Evolutionary conservation across 768 basidiomycete genomes (phyloP).

Genomic region (Russula olivacea): DNA sequence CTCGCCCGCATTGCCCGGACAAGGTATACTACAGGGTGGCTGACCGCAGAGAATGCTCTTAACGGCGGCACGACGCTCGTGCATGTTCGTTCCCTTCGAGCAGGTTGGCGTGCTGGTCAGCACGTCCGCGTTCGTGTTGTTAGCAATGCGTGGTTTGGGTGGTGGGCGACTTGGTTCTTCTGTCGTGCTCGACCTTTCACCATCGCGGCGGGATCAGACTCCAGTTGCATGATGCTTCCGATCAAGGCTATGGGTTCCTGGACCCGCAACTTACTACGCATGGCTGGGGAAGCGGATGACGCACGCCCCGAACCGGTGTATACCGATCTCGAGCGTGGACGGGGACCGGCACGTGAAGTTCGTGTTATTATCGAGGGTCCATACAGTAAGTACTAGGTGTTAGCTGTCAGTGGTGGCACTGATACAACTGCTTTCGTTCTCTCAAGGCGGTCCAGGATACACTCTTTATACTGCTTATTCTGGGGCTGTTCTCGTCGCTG

Average conservation of each 20-base stretch:
- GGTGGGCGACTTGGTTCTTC: slow-evolving; percentile 26
- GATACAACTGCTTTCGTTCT: slow-evolving; percentile 15
- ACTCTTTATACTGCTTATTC: slow-evolving; percentile 46
- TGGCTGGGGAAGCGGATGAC: slow-evolving; percentile 37
- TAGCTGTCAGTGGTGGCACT: neutral
- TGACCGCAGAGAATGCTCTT: slow-evolving; percentile 43
- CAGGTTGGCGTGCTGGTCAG: slow-evolving; percentile 56
- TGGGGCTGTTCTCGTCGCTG: slow-evolving; percentile 49
- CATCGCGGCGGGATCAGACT: slow-evolving; percentile 40
- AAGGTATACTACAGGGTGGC: slow-evolving; percentile 39
- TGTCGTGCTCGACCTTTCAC: slow-evolving; percentile 35
- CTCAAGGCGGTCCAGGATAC: slow-evolving; percentile 40
- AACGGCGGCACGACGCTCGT: slow-evolving; percentile 39
- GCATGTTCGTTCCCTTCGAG: slow-evolving; percentile 39
- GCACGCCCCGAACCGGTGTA: slow-evolving; percentile 27
- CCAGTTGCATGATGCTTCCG: slow-evolving; percentile 44
- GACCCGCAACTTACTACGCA: slow-evolving; percentile 41
- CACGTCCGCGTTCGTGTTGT: slow-evolving; percentile 51
- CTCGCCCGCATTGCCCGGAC: slow-evolving; percentile 43
- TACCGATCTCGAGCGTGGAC: slow-evolving; percentile 10
- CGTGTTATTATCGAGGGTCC: slow-evolving; percentile 50
- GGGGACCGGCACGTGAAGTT: slow-evolving; percentile 26
- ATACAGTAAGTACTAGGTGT: slow-evolving; percentile 35
- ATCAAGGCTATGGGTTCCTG: slow-evolving; percentile 48
- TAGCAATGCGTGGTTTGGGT: slow-evolving; percentile 36